These are phyloP conservation scores for Cephalotrichum gorgonifer DNA, from an alignment of 2,329 filamentous ascomycete species.

Conservation along the genomic window DNA sequence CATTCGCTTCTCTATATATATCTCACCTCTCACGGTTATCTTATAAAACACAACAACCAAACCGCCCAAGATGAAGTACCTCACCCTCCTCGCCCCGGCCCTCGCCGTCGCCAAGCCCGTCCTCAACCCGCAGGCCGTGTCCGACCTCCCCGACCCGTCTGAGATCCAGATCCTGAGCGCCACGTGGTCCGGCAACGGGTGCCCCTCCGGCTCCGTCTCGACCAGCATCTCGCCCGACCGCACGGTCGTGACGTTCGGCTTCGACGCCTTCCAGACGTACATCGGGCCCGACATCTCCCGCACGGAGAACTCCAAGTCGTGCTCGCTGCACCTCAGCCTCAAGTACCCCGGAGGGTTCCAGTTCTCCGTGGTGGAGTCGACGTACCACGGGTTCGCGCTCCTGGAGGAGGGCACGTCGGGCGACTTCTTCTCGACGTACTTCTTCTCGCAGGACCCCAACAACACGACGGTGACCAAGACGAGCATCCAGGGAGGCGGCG, in stretches of 20 bases:
- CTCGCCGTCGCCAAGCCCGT: slow-evolving; percentile 25
- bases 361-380: slow-evolving; percentile 33
- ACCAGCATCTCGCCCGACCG: slow-evolving; percentile 30
- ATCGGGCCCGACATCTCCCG: slow-evolving; percentile 28
- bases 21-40: slow-evolving; percentile 2
- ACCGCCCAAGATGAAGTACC: slow-evolving; percentile 24
- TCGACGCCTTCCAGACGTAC: slow-evolving; percentile 35
- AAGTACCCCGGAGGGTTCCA: slow-evolving; percentile 36
- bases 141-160: slow-evolving; percentile 25
- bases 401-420: slow-evolving; percentile 32
- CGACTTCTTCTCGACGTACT: slow-evolving; percentile 35
- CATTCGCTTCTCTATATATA: not conserved
- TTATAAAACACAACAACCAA: not conserved
- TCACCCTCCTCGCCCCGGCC: slow-evolving; percentile 21
- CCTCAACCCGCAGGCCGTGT: slow-evolving; percentile 16
- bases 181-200: slow-evolving; percentile 32
- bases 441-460: slow-evolving; percentile 32
- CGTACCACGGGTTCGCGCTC: slow-evolving; percentile 37
- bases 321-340: slow-evolving; percentile 34
- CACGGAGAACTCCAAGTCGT: slow-evolving; percentile 32
- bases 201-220: slow-evolving; percentile 30
- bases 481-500: slow-evolving; percentile 28
- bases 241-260: slow-evolving; percentile 35
- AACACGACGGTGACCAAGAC: slow-evolving; percentile 33
- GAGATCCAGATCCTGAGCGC: slow-evolving; percentile 29